phyloP scores from a whole-genome alignment of 129 eudicot genomes.

The Artemisia tridentata region DNA sequence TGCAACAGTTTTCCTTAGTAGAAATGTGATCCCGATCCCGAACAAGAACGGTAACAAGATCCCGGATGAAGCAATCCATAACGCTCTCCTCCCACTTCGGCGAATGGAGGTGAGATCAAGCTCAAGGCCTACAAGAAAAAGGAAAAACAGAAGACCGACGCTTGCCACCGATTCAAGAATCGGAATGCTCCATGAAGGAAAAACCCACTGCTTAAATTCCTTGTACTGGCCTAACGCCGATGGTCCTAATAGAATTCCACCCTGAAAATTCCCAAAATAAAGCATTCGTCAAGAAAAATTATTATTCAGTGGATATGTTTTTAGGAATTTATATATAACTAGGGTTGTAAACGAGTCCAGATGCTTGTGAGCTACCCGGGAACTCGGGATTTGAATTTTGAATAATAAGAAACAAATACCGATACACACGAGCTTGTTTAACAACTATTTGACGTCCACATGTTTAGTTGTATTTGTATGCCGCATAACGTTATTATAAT shows the following conservation, averaged over 20 bases:
- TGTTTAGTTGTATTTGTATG: not conserved
- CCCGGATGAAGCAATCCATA: conserved; percentile 53
- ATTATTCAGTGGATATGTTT: not conserved
- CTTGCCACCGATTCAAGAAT: conserved; percentile 67
- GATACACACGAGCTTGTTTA: not conserved
- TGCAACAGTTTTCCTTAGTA: conserved; percentile 36
- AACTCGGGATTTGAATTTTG: too few species aligned
- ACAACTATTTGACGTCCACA: not conserved
- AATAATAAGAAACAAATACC: too few species aligned
- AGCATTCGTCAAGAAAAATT: not conserved
- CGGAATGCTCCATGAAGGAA: conserved; percentile 74
- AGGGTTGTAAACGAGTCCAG: too few species aligned
- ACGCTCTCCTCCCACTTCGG: conserved; percentile 53
- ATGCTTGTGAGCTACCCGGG: too few species aligned
- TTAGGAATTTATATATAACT: too few species aligned
- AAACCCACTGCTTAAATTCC: conserved; percentile 42
- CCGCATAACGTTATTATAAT: not conserved
- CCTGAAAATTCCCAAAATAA: conserved; percentile 40
- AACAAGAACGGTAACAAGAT: conserved; percentile 55
- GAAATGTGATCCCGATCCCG: conserved; percentile 53
- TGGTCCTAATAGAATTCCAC: conserved; percentile 74
- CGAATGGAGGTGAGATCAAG: conserved; percentile 56
- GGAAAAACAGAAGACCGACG: conserved; percentile 67
- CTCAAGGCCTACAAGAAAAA: conserved; percentile 76
- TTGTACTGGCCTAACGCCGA: conserved; percentile 62